Percentiles rank a stretch among this genome's conserved stretches.
phyloP scores from a whole-genome alignment of 768 basidiomycete genomes.

The Tremella yokohamensis region DNA sequence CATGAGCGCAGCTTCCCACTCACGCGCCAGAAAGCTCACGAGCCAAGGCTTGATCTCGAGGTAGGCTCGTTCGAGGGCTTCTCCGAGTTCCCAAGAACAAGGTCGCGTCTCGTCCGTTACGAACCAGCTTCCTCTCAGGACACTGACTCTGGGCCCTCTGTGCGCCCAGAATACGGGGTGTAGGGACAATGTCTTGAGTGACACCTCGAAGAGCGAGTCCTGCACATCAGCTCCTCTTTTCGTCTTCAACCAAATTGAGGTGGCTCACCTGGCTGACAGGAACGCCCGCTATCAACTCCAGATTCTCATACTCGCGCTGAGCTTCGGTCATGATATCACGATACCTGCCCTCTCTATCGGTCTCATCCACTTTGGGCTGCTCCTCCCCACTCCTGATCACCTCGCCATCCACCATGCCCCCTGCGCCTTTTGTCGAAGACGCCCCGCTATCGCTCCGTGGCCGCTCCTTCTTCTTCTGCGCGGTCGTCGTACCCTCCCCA shows the following conservation, averaged over 20 bases:
- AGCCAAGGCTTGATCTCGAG: constrained; percentile 22
- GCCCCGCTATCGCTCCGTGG: constrained; percentile 10
- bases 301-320: constrained; percentile 41
- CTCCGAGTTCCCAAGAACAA: constrained; percentile 51
- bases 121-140: constrained; percentile 53
- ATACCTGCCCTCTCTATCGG: constrained; percentile 24
- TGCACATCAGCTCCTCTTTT: constrained; percentile 11
- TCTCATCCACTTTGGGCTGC: constrained; percentile 18
- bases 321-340: constrained; percentile 28
- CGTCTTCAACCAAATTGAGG: not conserved
- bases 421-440: constrained; percentile 1
- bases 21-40: not conserved
- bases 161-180: constrained; percentile 54
- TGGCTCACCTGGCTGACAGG: constrained; percentile 47
- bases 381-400: constrained; percentile 25
- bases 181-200: constrained; percentile 43
- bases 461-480: constrained; percentile 30
- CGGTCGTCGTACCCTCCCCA: constrained; percentile 37
- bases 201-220: constrained; percentile 51
- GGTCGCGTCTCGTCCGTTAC: constrained; percentile 52
- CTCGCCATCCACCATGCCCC: constrained; percentile 4
- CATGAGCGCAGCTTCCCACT: not conserved
- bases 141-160: constrained; percentile 50
- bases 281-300: constrained; percentile 43
- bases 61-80: constrained; percentile 53